Base-by-base conservation (phyloP, 768 basidiomycete species). In the Suillus spraguei region DNA sequence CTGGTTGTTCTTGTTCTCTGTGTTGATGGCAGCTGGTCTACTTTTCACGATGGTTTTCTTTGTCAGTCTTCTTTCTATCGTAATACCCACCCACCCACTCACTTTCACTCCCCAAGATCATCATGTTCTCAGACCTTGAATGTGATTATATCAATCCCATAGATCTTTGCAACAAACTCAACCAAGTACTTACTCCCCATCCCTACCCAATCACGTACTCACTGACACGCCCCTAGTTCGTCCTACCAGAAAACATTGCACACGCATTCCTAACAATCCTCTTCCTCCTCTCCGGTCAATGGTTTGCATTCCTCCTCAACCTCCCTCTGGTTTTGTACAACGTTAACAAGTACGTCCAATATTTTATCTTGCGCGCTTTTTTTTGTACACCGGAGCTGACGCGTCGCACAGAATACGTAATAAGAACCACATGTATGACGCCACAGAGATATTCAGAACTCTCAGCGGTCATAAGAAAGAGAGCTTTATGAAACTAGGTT, bases 131-230 rank as follows among this genome's bases (percentile, higher is more conserved):
- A 50, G 97, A 99, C 81, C 82, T 99, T 74, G 97, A 98, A 81
- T 97, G 95, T 83, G 95, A 97, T 85, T 99, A 98, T 81, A 97
- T 99, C 83, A 99, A 99, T 79, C 97, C 97, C 60, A 99, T 99
- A 87, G 97, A 99, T 78, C 89, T 99, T 44, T 99, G 97, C 81
- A 99, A 99, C 81, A 98, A 97, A 83, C 89, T 99, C 71, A 99
- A 99, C 76, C 93, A 95, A 79, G 97, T 97, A 67, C 53, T 83
- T 78, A n/a, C 5, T 13, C 47, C 33, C 17, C 46, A 32, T 53
- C 4, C 17, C n/a, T 10, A 13, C 38, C 10, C 10, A n/a, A 39
- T 11, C 28, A 20, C 8, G 2, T 6, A 41, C 5, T 1, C 5
- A 11, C 56, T 41, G 6, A 58, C 66, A 60, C 39, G 36, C 17